phyloP scores from a whole-genome alignment of 768 basidiomycete genomes.

The Xanthoconium stramineum region DNA sequence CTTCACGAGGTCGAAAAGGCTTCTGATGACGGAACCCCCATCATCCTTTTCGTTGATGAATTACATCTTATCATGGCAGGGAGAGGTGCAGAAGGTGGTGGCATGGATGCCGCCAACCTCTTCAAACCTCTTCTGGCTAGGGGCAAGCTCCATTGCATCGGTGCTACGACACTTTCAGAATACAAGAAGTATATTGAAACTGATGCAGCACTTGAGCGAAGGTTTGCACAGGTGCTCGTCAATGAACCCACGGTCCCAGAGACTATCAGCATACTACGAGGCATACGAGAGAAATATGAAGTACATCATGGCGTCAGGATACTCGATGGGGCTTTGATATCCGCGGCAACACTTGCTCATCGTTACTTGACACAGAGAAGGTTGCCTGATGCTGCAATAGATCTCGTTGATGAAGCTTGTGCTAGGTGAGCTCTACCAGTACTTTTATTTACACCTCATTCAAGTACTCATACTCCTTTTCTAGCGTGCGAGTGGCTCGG shows the following conservation, averaged over 20 bases:
- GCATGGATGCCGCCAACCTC: slow-evolving; percentile 92
- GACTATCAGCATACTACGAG: slow-evolving; percentile 90
- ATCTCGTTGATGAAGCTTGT: slow-evolving; percentile 89
- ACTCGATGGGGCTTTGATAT: slow-evolving; percentile 81
- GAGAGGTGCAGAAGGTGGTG: slow-evolving; percentile 74
- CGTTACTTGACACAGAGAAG: slow-evolving; percentile 85
- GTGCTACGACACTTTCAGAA: slow-evolving; percentile 90
- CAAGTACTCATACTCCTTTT: slow-evolving; percentile 2
- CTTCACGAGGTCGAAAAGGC: slow-evolving; percentile 92
- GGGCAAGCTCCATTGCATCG: slow-evolving; percentile 75
- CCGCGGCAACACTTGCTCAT: slow-evolving; percentile 88
- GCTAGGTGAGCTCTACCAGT: slow-evolving; percentile 55
- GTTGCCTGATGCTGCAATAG: slow-evolving; percentile 84
- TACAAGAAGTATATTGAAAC: slow-evolving; percentile 93
- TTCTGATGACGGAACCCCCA: slow-evolving; percentile 66
- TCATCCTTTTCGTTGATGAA: slow-evolving; percentile 96
- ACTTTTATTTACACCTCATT: not conserved
- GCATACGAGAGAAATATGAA: slow-evolving; percentile 92
- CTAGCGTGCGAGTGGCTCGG: slow-evolving; percentile 81
- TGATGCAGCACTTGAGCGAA: slow-evolving; percentile 85
- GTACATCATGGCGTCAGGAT: slow-evolving; percentile 91
- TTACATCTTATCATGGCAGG: slow-evolving; percentile 93
- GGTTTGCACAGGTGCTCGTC: slow-evolving; percentile 91
- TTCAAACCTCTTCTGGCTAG: slow-evolving; percentile 91
- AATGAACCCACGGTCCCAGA: slow-evolving; percentile 89